phyloP scores from a whole-genome alignment of 2,329 filamentous ascomycete species.

The Phoma sp. region DNA sequence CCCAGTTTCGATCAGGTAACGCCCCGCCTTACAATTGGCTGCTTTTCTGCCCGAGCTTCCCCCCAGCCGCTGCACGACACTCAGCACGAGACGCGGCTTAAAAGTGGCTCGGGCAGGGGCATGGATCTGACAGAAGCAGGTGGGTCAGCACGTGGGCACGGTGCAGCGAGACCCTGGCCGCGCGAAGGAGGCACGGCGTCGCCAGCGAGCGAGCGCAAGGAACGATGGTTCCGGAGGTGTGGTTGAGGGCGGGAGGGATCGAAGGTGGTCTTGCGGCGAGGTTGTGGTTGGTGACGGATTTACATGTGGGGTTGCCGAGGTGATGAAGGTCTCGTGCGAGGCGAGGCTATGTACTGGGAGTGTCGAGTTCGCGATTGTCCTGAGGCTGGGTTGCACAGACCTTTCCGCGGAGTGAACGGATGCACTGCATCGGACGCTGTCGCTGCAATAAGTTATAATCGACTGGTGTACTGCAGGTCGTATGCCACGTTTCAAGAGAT shows the following conservation, averaged over 20 bases:
- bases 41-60: background rate
- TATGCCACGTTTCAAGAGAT: constrained; percentile 5
- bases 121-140: constrained; percentile 6
- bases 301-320: constrained; percentile 4
- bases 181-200: constrained; percentile 8
- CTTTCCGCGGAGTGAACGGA: background rate
- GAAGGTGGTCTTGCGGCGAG: background rate
- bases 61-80: constrained; percentile 19
- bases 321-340: background rate
- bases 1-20: constrained; percentile 20
- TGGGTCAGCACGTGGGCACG: constrained; percentile 18
- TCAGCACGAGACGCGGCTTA: constrained; percentile 10
- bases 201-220: constrained; percentile 9
- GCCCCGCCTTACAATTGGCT: too few relatives aligned
- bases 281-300: constrained; percentile 7
- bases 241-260: constrained; percentile 17
- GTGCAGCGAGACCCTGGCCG: constrained; percentile 10
- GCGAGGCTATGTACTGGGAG: background rate
- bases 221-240: constrained; percentile 13
- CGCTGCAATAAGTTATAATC: background rate
- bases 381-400: background rate
- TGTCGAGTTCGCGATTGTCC: background rate
- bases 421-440: background rate
- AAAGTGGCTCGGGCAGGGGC: constrained; percentile 10
- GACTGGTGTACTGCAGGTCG: background rate